A percentile compares a stretch with the other conserved stretches of the same genome.
These are phyloP conservation scores for Senna tora DNA, from an alignment of 306 rosid species.

Conservation along the genomic window DNA sequence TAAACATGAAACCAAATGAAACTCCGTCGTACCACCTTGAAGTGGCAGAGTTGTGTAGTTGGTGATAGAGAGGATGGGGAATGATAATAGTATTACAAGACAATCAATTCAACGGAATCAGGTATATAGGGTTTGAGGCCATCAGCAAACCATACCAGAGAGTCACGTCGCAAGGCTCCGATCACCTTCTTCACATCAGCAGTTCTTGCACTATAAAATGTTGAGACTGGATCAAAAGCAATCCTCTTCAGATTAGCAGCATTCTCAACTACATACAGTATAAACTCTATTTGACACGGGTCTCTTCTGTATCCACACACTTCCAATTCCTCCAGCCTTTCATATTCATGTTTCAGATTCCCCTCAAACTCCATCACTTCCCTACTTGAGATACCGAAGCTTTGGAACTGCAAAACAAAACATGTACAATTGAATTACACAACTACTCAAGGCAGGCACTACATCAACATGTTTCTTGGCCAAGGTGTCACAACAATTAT, in stretches of 20 bases:
- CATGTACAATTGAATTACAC: background rate
- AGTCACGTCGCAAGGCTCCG: background rate
- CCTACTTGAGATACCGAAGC: background rate
- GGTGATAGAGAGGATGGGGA: background rate
- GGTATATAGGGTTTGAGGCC: slow-evolving; percentile 16
- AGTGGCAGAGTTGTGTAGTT: background rate
- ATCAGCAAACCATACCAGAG: background rate
- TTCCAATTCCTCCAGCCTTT: slow-evolving; percentile 15
- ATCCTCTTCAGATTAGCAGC: slow-evolving; percentile 24
- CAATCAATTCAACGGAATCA: background rate
- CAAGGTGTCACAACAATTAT: too few relatives aligned
- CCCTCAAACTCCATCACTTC: background rate
- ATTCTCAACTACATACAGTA: background rate
- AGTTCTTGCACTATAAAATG: background rate
- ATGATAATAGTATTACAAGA: slow-evolving; percentile 1
- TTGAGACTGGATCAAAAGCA: slow-evolving; percentile 17
- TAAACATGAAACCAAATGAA: background rate
- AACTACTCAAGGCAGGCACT: background rate
- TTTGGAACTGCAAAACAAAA: slow-evolving; percentile 1
- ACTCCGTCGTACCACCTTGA: background rate
- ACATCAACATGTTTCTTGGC: too few relatives aligned
- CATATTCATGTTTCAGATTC: background rate
- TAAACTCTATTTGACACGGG: slow-evolving; percentile 6
- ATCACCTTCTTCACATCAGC: background rate
- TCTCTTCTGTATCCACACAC: slow-evolving; percentile 31